Evolutionary conservation across 768 basidiomycete genomes (phyloP).

Genomic region (Harrya chromipes): DNA sequence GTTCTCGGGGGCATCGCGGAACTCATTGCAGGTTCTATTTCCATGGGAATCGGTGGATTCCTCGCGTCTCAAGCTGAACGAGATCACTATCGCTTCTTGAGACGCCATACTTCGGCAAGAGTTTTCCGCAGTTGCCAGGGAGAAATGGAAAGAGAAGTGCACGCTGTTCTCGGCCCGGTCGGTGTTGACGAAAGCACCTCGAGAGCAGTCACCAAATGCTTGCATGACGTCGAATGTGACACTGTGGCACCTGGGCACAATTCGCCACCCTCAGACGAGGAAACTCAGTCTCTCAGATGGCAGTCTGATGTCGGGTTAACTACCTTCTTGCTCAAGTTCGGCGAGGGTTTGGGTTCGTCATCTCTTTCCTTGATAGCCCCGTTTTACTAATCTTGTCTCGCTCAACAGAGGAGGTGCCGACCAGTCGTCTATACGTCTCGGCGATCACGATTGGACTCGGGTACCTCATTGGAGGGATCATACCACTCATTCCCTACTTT

Average conservation of each 20-base stretch:
- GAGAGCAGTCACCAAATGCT: slow-evolving; percentile 69
- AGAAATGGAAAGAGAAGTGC: slow-evolving; percentile 95
- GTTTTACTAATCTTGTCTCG: not conserved
- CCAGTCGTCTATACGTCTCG: slow-evolving; percentile 78
- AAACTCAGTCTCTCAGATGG: slow-evolving; percentile 58
- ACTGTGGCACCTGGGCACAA: slow-evolving; percentile 14
- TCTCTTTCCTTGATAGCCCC: not conserved
- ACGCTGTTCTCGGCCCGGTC: slow-evolving; percentile 80
- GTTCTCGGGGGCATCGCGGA: slow-evolving; percentile 94
- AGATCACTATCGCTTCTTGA: slow-evolving; percentile 87
- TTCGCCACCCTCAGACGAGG: slow-evolving; percentile 43
- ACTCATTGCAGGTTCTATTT: slow-evolving; percentile 93
- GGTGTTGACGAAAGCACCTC: slow-evolving; percentile 86
- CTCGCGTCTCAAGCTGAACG: slow-evolving; percentile 96
- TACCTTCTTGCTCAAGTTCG: slow-evolving; percentile 93
- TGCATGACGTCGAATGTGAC: slow-evolving; percentile 64
- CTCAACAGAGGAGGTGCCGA: slow-evolving; percentile 79
- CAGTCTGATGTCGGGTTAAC: slow-evolving; percentile 83
- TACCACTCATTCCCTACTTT: slow-evolving; percentile 92
- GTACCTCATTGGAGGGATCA: slow-evolving; percentile 89
- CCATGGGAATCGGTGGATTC: slow-evolving; percentile 98
- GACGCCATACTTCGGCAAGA: slow-evolving; percentile 68
- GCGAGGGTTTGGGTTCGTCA: slow-evolving; percentile 78
- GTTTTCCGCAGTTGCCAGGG: slow-evolving; percentile 89
- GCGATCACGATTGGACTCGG: slow-evolving; percentile 95